Conservation (phyloP, 2,329 filamentous ascomycete genomes). For the Aspergillus sp. region DNA sequence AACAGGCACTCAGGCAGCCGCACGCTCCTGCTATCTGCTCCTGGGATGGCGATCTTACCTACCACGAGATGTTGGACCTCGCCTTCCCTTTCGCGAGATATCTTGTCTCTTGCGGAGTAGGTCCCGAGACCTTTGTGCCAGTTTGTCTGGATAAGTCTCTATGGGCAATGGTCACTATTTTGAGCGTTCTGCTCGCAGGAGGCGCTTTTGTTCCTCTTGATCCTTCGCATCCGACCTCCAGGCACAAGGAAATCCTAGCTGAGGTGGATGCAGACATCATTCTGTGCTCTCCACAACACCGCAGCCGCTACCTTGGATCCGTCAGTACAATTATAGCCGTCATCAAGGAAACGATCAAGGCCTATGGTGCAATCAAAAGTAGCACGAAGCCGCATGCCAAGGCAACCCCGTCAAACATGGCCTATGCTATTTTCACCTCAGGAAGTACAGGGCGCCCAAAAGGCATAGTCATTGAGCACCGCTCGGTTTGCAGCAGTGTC, state of each 20-base stretch:
- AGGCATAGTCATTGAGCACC: conserved; percentile 43
- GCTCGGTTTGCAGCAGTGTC: conserved; percentile 37
- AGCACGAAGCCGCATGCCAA: conserved; percentile 1
- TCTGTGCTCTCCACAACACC: conserved; percentile 39
- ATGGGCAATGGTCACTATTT: conserved; percentile 39
- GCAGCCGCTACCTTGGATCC: conserved; percentile 32
- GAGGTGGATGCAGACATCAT: conserved; percentile 39
- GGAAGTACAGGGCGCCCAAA: conserved; percentile 45
- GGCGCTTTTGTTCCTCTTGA: conserved; percentile 42
- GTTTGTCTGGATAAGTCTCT: conserved; percentile 42
- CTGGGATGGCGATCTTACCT: conserved; percentile 42
- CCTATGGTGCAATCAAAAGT: conserved; percentile 27
- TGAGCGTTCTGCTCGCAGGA: conserved; percentile 40
- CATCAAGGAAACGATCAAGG: conserved; percentile 37
- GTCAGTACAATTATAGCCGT: conserved; percentile 39
- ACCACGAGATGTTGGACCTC: conserved; percentile 35
- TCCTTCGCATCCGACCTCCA: conserved; percentile 38
- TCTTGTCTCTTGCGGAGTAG: conserved; percentile 36
- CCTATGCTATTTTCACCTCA: conserved; percentile 44
- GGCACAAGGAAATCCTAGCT: conserved; percentile 38
- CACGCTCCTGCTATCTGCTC: conserved; percentile 39
- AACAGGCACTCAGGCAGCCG: conserved; percentile 30
- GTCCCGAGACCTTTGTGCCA: conserved; percentile 37
- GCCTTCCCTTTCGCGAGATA: conserved; percentile 38
- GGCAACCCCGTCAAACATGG: conserved; percentile 33